Percentiles rank a stretch among this genome's conserved stretches.
These are phyloP conservation scores for Dictyostelium intermedium DNA, from an alignment of 78 protist genomes.

Conservation along the genomic window DNA sequence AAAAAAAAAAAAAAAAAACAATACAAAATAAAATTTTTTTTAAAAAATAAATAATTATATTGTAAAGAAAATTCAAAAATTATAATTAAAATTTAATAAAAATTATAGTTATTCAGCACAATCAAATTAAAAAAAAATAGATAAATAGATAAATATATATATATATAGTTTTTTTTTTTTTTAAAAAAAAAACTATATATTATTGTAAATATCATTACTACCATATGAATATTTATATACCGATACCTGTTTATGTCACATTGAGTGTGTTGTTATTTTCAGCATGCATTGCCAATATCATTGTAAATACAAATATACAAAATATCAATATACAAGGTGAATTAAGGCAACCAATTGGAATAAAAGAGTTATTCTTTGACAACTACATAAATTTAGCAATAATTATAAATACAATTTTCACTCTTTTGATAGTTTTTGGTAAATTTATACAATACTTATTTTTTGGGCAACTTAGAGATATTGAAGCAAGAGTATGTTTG, in stretches of 20 bases:
- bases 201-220: not conserved
- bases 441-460: slow-evolving; percentile 74
- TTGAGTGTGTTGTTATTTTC: slow-evolving; percentile 5
- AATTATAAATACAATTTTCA: slow-evolving; percentile 47
- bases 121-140: not conserved
- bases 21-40: not conserved
- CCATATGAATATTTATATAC: slow-evolving; percentile 14
- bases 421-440: slow-evolving; percentile 50
- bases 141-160: no score
- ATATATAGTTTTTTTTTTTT: not conserved
- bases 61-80: no score
- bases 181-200: not conserved
- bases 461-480: slow-evolving; percentile 70
- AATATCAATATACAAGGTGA: not conserved
- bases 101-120: no score
- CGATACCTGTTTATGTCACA: slow-evolving; percentile 39
- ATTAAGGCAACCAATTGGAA: not conserved
- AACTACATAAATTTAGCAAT: slow-evolving; percentile 36
- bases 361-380: not conserved
- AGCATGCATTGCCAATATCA: slow-evolving; percentile 16
- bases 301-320: not conserved
- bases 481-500: slow-evolving; percentile 54
- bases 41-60: no score
- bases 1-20: not conserved
- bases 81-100: no score